Base-by-base conservation (phyloP, 1,284 basidiomycete genomes). In the Phenoliferia sp. region DNA sequence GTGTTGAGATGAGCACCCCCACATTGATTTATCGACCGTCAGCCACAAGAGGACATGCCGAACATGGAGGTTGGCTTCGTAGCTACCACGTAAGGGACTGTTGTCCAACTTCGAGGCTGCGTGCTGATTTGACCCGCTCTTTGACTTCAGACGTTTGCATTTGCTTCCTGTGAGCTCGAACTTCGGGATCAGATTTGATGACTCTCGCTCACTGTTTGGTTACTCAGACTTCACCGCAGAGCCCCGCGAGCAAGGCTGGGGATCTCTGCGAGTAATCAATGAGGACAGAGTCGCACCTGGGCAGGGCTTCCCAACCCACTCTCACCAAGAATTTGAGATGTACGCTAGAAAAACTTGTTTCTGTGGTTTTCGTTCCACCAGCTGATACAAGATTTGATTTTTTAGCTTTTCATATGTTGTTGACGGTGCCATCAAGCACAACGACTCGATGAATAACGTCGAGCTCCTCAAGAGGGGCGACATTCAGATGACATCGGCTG, bases 391-490 rank as follows among this genome's bases (percentile, higher is more conserved):
- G n/a, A 44, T 44, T 44, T 22, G 22, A 15, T 12, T 26, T 56
- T 9, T 3, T 16, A 56, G 95, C 72, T 96, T 94, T 81, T 89
- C 87, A 1, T 94, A 96, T 73, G 80, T 92, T 58, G 85, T 92
- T 29, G 76, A 79, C 28, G 90, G 91, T 3, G 82, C 87, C 73
- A 82, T 92, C 32, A 87, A 90, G 74, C 79, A 82, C 79, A 85
- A 87, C 80, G 92, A 96, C 80, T 89, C 86, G 3, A 90, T 95
- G 88, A 87, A 88, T 50, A 94, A 95, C 80, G 84, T 84, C 66
- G 94, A 96, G 80, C 81, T 91, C 63, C 85, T 95, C 75, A 86
- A 86, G 75, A 87, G 91, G n/a, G 94, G 94, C 3, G 89, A 92
- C 74, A 76, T 96, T 55, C 93, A 96, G 80, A 86, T 94, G 81